Conservation (phyloP, 257 asterid species). For the Catharanthus roseus region DNA sequence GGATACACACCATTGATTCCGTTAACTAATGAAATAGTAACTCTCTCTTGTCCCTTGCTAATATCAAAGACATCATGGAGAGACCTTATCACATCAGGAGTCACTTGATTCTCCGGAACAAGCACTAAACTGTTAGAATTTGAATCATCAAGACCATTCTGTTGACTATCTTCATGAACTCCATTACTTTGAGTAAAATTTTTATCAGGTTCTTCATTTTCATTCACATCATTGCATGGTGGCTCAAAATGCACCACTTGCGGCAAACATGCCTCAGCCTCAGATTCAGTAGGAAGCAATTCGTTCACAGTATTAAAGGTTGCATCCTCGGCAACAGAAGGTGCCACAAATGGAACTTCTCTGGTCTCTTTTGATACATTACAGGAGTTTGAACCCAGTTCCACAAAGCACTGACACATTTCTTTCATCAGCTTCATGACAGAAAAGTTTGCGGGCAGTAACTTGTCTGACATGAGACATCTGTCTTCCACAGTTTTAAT, state of each 20-base stretch:
- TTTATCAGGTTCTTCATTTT: conserved; percentile 23
- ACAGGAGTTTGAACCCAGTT: conserved; percentile 28
- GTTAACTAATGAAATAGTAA: conserved; percentile 54
- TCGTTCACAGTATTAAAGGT: conserved; percentile 18
- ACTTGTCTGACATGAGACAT: conserved; percentile 36
- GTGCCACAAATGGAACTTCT: too few relatives aligned
- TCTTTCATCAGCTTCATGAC: conserved; percentile 51
- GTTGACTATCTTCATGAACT: conserved; percentile 25
- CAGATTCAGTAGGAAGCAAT: conserved; percentile 22
- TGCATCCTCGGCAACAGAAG: background rate
- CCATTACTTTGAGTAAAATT: conserved; percentile 15
- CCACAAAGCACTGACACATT: conserved; percentile 43
- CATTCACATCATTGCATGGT: conserved; percentile 29
- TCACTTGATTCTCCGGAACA: conserved; percentile 28
- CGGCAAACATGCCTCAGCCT: conserved; percentile 24
- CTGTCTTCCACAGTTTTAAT: conserved; percentile 24
- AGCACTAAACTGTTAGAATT: conserved; percentile 30
- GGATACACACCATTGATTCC: conserved; percentile 49
- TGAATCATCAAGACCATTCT: conserved; percentile 26
- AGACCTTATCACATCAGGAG: conserved; percentile 32
- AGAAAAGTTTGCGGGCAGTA: conserved; percentile 40
- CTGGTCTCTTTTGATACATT: background rate
- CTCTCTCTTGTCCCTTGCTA: conserved; percentile 77
- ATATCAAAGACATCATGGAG: conserved; percentile 47
- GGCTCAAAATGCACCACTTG: conserved; percentile 24